phyloP scores from a whole-genome alignment of 2,329 filamentous ascomycete species.

The Fusarium armeniacum region DNA sequence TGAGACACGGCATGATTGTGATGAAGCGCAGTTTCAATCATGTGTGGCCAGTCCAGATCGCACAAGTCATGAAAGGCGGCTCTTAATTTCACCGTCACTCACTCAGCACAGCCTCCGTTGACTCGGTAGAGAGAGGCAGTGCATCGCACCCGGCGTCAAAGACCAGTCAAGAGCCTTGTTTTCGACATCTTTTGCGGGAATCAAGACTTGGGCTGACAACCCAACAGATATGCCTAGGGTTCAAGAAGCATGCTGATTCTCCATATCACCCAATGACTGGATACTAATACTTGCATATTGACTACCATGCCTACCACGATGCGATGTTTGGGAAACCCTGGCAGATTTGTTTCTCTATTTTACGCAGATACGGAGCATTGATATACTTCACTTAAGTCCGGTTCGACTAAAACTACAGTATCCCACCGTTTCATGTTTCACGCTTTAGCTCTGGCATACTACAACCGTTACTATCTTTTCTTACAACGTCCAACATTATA shows the following conservation, averaged over 20 bases:
- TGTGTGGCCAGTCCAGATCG: conserved; percentile 23
- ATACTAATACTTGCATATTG: conserved; percentile 30
- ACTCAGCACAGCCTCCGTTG: conserved; percentile 25
- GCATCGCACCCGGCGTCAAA: conserved; percentile 4
- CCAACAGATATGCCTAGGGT: conserved; percentile 27
- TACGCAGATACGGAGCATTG: neutral
- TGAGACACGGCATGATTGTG: conserved; percentile 7
- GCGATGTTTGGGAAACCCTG: conserved; percentile 21
- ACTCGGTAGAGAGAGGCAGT: conserved; percentile 27
- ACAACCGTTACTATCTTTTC: neutral
- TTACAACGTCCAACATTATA: neutral
- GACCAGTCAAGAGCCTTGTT: conserved; percentile 23
- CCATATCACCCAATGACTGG: conserved; percentile 22
- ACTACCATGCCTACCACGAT: conserved; percentile 17
- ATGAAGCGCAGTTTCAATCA: conserved; percentile 30
- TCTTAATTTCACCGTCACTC: conserved; percentile 23
- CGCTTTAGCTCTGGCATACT: conserved; percentile 3
- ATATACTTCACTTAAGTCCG: conserved; percentile 4
- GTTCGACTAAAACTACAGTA: neutral
- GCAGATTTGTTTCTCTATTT: conserved; percentile 9
- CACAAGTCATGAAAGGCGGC: conserved; percentile 24
- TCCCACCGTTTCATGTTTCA: conserved; percentile 6
- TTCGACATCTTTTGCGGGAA: conserved; percentile 4
- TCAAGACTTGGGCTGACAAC: conserved; percentile 15
- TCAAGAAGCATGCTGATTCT: conserved; percentile 15